Base-by-base conservation (phyloP, 768 basidiomycete species). In the Mrakia gelida region DNA sequence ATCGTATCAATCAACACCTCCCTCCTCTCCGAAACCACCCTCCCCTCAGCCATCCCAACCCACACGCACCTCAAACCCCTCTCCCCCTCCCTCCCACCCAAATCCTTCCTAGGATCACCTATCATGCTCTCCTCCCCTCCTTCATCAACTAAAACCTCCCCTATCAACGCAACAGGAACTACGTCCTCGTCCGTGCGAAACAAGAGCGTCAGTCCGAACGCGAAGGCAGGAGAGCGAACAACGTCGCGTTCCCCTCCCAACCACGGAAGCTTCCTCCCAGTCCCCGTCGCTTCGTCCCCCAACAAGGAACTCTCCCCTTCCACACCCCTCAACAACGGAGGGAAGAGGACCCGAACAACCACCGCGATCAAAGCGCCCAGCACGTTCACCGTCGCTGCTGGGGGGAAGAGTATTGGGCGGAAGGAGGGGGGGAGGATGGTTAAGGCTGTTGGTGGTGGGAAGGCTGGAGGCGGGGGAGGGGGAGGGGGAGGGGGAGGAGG, bases 341-440 rank as follows among this genome's bases (percentile, higher is more conserved):
- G 41, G 21, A 70, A 41, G 26, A 70, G 67, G 67, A 70, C 18
- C 0, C 67, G 67, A 34, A 70, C 67, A 9, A 70, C 67, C 21
- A 70, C 67, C 10, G 34, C 67, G 21, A 45, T 70, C 67, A 70
- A 41, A 21, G 38, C 26, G 18, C 67, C 67, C 3, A n/a, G 21
- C 10, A 70, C 26, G 1, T 38, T 41, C 38, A 41, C 34, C 21
- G 23, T 70, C 38, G 32, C 38, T 9, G 21, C 67, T 1, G 67
- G 67, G 26, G 67, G 67, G 13, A 70, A 70, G 67, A 70, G 67
- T 70, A 45, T 70, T 26, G 67, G 67, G 41, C 16, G 67, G 23
- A 70, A 23, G 21, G 67, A 34, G 23, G 67, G 67, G 1, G 67
- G 67, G 41, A 70, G 67, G 41, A 11, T 70, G 41, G 67, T 70